Conservation (phyloP, 2,329 filamentous ascomycete genomes). For the Akanthomyces muscarius region DNA sequence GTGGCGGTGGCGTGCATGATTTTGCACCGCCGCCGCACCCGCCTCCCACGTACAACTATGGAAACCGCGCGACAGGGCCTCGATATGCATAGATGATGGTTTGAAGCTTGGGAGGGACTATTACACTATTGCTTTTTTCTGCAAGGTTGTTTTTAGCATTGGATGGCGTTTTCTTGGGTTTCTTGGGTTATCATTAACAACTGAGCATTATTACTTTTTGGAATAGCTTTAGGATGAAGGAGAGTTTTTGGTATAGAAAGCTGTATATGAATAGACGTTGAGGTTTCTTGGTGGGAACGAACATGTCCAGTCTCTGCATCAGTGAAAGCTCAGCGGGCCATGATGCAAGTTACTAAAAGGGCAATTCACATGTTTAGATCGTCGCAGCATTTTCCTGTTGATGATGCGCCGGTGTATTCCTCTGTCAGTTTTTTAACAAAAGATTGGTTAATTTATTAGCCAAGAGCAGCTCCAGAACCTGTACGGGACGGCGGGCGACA, state of each 20-base stretch:
- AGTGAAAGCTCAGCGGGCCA: neutral
- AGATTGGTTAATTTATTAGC: no score
- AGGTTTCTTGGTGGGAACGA: no score
- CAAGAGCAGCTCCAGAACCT: no score
- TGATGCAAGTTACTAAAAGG: neutral
- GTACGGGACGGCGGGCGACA: no score
- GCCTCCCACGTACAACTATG: slow-evolving; percentile 14
- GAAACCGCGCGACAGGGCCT: slow-evolving; percentile 18
- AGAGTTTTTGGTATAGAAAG: neutral
- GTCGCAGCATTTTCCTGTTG: no score
- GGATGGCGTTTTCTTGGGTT: neutral
- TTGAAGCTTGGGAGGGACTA: neutral
- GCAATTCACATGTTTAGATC: no score
- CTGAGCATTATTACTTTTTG: neutral
- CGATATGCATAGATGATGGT: slow-evolving; percentile 25
- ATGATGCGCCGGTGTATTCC: no score
- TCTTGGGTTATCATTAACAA: neutral
- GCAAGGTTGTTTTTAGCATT: neutral
- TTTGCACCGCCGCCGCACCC: slow-evolving; percentile 10
- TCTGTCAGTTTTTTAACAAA: no score
- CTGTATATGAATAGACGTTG: neutral
- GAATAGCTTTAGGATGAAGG: neutral
- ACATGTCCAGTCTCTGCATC: no score
- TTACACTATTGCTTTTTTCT: neutral
- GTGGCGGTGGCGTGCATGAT: slow-evolving; percentile 11